Conservation (phyloP, 768 basidiomycete genomes). For the Arthromyces matolae region DNA sequence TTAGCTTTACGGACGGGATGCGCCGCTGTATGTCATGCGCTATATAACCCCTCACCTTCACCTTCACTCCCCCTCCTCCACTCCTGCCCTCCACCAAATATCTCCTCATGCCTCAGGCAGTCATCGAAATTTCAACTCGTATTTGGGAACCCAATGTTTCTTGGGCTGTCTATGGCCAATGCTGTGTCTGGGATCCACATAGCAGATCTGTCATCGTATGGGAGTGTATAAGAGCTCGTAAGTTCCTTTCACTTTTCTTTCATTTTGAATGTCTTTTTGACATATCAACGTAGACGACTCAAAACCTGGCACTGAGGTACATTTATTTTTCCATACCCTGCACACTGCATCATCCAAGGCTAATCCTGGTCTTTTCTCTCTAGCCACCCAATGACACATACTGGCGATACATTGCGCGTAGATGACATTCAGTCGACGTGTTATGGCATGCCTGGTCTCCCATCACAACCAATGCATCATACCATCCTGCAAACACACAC, state of each 20-base stretch:
- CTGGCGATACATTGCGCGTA: conserved; percentile 47
- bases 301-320: conserved; percentile 45
- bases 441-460: conserved; percentile 8
- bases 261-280: conserved; percentile 3
- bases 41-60: conserved; percentile 16
- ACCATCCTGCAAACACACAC: conserved; percentile 7
- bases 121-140: conserved; percentile 62
- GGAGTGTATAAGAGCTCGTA: conserved; percentile 71
- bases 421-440: conserved; percentile 23
- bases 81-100: background rate
- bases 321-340: conserved; percentile 5
- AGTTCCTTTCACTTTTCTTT: conserved; percentile 26
- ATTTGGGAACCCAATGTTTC: conserved; percentile 68
- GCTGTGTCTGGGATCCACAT: conserved; percentile 67
- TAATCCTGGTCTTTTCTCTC: conserved; percentile 9
- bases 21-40: conserved; percentile 18
- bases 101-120: conserved; percentile 37
- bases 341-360: no score
- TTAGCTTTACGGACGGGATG: conserved; percentile 15
- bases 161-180: conserved; percentile 65
- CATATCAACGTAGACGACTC: conserved; percentile 48
- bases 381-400: conserved; percentile 41
- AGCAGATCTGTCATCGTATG: conserved; percentile 69
- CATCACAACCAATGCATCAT: conserved; percentile 16
- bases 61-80: background rate